These are phyloP conservation scores for Tetrahymena borealis DNA, from an alignment of 73 alveolate genomes.

Conservation along the genomic window DNA sequence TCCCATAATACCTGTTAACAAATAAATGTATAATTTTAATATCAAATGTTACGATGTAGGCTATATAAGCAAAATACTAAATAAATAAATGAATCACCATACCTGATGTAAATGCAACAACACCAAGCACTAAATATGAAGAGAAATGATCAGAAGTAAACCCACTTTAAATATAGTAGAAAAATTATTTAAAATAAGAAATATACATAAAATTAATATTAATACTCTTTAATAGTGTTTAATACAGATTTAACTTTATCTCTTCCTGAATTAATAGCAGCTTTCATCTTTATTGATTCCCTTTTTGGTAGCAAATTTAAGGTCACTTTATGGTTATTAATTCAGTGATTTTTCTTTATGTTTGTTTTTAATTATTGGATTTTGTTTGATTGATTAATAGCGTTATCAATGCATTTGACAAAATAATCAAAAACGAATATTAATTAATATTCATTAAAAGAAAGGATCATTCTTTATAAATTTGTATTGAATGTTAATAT, in stretches of 20 bases:
- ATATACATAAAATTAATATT: not conserved
- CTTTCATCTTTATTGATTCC: too few species aligned
- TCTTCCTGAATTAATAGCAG: not conserved
- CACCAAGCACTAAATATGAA: not conserved
- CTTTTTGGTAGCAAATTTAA: too few species aligned
- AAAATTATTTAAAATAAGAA: not conserved
- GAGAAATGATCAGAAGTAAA: not conserved
- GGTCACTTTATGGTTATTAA: too few species aligned
- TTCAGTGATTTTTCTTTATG: too few species aligned
- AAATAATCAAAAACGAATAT: not conserved
- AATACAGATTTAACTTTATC: not conserved
- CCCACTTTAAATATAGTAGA: not conserved
- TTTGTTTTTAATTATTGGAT: too few species aligned
- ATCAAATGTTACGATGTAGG: too few species aligned
- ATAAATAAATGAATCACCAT: not conserved
- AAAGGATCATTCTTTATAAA: not conserved
- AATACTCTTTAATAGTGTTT: not conserved
- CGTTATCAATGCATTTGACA: not conserved
- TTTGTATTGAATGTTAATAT: too few species aligned
- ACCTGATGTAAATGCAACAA: not conserved
- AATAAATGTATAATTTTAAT: too few species aligned
- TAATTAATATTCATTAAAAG: not conserved
- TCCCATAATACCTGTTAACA: constrained; percentile 35
- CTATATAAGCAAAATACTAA: too few species aligned
- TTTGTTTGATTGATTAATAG: too few species aligned